Conservation (phyloP, 2,329 filamentous ascomycete species). For the Epichloe aotearoae region DNA sequence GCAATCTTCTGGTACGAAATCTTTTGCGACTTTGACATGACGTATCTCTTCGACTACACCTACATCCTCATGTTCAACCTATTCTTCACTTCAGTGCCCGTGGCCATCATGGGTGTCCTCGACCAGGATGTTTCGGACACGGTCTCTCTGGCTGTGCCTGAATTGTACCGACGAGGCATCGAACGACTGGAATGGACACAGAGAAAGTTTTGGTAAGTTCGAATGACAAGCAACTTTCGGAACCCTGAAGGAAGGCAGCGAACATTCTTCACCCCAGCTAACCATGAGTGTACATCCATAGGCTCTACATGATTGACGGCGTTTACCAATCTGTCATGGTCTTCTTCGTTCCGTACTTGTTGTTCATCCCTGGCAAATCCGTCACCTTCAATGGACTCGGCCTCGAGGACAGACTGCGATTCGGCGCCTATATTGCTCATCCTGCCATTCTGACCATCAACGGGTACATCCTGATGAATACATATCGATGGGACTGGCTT, state of each 20-base stretch:
- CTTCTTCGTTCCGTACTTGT: conserved; percentile 83
- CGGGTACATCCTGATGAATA: conserved; percentile 88
- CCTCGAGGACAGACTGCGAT: conserved; percentile 65
- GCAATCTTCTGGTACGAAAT: conserved; percentile 96
- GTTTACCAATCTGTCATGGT: conserved; percentile 88
- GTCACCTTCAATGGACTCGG: conserved; percentile 60
- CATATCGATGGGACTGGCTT: conserved; percentile 96
- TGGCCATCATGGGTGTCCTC: conserved; percentile 90
- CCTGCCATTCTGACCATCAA: conserved; percentile 83
- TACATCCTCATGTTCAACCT: conserved; percentile 96
- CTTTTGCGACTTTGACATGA: conserved; percentile 90
- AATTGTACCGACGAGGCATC: conserved; percentile 90
- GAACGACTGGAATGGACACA: conserved; percentile 95
- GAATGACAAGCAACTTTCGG: not conserved
- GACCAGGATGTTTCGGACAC: conserved; percentile 94
- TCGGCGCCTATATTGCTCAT: conserved; percentile 78
- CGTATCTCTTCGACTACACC: conserved; percentile 93
- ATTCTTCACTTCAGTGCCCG: conserved; percentile 87
- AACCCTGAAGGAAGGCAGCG: not conserved
- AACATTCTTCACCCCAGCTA: conserved; percentile 1
- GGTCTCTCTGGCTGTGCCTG: conserved; percentile 85
- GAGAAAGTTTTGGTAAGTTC: conserved; percentile 77
- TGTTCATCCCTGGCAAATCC: conserved; percentile 57
- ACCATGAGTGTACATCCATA: conserved; percentile 19
- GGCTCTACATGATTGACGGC: conserved; percentile 89